These are phyloP conservation scores for Allium sativum DNA, from an alignment of 106 monocot species.

Conservation along the genomic window DNA sequence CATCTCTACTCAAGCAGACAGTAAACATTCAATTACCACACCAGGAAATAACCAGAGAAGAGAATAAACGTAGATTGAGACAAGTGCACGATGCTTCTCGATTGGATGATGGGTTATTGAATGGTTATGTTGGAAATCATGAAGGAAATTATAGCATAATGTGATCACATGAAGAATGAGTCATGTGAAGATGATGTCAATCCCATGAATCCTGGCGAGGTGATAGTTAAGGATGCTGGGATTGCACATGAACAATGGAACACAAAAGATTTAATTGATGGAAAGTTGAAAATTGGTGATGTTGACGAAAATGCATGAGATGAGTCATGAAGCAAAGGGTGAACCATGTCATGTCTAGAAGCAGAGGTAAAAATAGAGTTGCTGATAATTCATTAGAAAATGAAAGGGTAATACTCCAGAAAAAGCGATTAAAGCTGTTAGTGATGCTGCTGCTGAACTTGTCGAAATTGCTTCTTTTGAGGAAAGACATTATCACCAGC, in stretches of 20 bases:
- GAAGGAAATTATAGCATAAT: conserved; percentile 18
- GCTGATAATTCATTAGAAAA: conserved; percentile 43
- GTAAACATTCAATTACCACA: conserved; percentile 35
- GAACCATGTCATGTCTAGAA: conserved; percentile 34
- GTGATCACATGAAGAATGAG: conserved; percentile 21
- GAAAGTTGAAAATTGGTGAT: conserved; percentile 32
- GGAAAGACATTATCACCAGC: conserved; percentile 34
- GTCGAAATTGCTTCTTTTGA: conserved; percentile 76
- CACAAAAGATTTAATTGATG: conserved; percentile 22
- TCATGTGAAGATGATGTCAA: conserved; percentile 25
- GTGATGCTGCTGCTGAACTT: conserved; percentile 95
- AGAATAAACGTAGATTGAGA: conserved; percentile 39
- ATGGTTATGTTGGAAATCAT: conserved; percentile 25
- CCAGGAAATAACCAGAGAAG: conserved; percentile 49
- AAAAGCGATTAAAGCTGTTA: too few species aligned
- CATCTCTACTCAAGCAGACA: conserved; percentile 25
- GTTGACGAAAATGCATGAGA: conserved; percentile 41
- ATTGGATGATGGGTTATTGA: conserved; percentile 35
- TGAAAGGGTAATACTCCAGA: too few species aligned
- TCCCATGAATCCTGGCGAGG: conserved; percentile 31
- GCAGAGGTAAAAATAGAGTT: conserved; percentile 48
- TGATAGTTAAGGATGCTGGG: conserved; percentile 29
- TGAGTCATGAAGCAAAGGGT: conserved; percentile 39
- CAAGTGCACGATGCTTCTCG: conserved; percentile 39
- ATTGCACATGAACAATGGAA: conserved; percentile 27